Percentiles rank a stretch among this genome's conserved stretches.
Conservation (phyloP, 73 alveolate genomes). For the Paramecium primaurelia region DNA sequence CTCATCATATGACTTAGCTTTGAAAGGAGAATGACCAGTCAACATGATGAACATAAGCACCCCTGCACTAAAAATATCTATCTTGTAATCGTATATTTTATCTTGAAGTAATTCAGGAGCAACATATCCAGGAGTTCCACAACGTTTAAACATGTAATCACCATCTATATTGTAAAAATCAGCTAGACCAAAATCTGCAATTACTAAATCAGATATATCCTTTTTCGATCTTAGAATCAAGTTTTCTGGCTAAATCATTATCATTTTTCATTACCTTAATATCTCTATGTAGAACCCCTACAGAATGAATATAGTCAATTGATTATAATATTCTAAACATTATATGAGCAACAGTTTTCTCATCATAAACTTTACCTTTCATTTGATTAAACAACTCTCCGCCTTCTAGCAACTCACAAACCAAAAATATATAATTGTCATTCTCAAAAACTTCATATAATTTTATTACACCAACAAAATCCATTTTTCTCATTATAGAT, state of each 20-base stretch:
- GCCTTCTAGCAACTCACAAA: slow-evolving; percentile 39
- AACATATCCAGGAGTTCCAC: slow-evolving; percentile 63
- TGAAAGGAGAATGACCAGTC: slow-evolving; percentile 57
- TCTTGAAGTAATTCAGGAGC: slow-evolving; percentile 58
- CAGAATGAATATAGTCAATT: slow-evolving; percentile 26
- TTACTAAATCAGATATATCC: slow-evolving; percentile 15
- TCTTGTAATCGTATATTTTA: slow-evolving; percentile 34
- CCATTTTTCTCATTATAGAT: slow-evolving; percentile 53
- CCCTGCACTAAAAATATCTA: slow-evolving; percentile 54
- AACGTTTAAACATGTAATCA: slow-evolving; percentile 52
- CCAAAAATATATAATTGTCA: slow-evolving; percentile 46
- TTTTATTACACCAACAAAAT: slow-evolving; percentile 45
- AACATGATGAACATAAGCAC: slow-evolving; percentile 52
- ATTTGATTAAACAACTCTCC: slow-evolving; percentile 52
- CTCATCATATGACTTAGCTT: slow-evolving; percentile 59
- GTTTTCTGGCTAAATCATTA: slow-evolving; percentile 25
- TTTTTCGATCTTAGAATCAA: slow-evolving; percentile 35
- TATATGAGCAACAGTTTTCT: slow-evolving; percentile 22
- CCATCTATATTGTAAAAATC: slow-evolving; percentile 40
- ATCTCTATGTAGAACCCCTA: slow-evolving; percentile 52
- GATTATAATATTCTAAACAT: slow-evolving; percentile 32
- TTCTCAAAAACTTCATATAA: slow-evolving; percentile 56
- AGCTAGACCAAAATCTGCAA: slow-evolving; percentile 59
- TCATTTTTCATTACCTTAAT: background rate
- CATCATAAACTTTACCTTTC: slow-evolving; percentile 42